Evolutionary conservation across 139 green algal genomes (phyloP).

Genomic region (Chlamydomonas sp.): DNA sequence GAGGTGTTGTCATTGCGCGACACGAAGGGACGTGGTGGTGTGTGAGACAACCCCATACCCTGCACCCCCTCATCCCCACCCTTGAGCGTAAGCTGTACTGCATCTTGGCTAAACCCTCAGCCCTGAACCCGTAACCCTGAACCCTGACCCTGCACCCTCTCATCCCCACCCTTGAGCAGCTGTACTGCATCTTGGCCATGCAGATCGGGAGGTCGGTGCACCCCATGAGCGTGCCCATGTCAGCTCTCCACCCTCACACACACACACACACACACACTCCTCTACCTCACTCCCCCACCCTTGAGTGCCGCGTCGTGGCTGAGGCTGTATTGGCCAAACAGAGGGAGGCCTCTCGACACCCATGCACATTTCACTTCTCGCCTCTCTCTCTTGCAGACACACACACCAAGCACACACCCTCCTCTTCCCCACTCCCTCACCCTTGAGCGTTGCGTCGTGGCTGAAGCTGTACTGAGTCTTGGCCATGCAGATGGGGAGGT

Average conservation of each 20-base stretch:
- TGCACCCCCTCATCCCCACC: too few species aligned
- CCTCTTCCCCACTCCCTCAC: too few species aligned
- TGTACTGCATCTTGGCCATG: conserved; percentile 99
- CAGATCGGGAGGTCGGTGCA: conserved; percentile 91
- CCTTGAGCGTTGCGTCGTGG: conserved; percentile 71
- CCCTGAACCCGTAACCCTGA: too few species aligned
- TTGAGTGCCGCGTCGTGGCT: conserved; percentile 71
- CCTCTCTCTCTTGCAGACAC: too few species aligned
- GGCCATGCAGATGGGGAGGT: conserved; percentile 97
- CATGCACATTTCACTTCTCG: conserved; percentile 72
- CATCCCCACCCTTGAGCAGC: conserved; percentile 66
- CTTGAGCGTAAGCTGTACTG: conserved; percentile 91
- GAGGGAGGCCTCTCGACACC: conserved; percentile 86
- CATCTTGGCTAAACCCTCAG: conserved; percentile 99
- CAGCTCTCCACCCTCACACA: too few species aligned
- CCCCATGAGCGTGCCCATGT: conserved; percentile 72
- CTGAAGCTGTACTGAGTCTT: conserved; percentile 98
- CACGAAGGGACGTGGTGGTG: too few species aligned
- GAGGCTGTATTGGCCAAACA: conserved; percentile 99
- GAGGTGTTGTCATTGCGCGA: too few species aligned
- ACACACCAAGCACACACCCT: too few species aligned
- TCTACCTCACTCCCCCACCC: too few species aligned
- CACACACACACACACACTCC: too few species aligned
- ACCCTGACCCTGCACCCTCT: too few species aligned
- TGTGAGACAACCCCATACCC: too few species aligned